Evolutionary conservation across 495 filamentous ascomycete species (phyloP).

Genomic region (Lasiosphaeria miniovina): DNA sequence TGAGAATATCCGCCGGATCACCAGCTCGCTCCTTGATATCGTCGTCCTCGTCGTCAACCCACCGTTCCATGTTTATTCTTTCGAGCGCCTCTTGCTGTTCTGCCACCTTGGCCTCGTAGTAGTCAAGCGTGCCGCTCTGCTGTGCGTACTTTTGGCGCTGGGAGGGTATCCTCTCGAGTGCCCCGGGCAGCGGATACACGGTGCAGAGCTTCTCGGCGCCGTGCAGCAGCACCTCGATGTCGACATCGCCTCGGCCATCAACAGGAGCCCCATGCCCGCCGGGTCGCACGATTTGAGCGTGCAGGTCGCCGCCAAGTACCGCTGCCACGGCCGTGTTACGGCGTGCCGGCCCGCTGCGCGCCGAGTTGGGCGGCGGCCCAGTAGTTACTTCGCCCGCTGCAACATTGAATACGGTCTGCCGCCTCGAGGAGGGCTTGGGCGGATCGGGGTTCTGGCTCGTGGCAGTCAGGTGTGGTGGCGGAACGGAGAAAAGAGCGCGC

Average conservation of each 20-base stretch:
- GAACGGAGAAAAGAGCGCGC: conserved; percentile 89
- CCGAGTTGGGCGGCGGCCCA: conserved; percentile 36
- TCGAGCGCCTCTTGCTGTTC: conserved; percentile 73
- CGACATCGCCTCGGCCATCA: conserved; percentile 63
- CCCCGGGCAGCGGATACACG: conserved; percentile 84
- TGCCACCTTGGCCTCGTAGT: conserved; percentile 75
- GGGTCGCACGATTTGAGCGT: conserved; percentile 70
- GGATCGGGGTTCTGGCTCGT: conserved; percentile 31
- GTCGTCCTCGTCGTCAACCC: conserved; percentile 45
- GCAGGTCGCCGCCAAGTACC: conserved; percentile 82
- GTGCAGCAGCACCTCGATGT: conserved; percentile 79
- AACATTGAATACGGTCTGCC: conserved; percentile 57
- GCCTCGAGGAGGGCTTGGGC: conserved; percentile 35
- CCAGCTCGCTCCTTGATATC: conserved; percentile 33
- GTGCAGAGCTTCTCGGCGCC: conserved; percentile 88
- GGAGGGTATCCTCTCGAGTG: conserved; percentile 69
- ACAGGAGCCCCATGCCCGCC: conserved; percentile 34
- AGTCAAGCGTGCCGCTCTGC: conserved; percentile 68
- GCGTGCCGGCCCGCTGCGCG: conserved; percentile 44
- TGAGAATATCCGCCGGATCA: conserved; percentile 49
- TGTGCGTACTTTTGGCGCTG: conserved; percentile 70
- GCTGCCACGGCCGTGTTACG: conserved; percentile 85
- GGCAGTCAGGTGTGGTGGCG: conserved; percentile 56
- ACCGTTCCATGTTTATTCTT: conserved; percentile 59
- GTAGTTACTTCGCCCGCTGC: conserved; percentile 54